Conservation (phyloP, 257 asterid genomes). For the Nicotiana benthamiana region DNA sequence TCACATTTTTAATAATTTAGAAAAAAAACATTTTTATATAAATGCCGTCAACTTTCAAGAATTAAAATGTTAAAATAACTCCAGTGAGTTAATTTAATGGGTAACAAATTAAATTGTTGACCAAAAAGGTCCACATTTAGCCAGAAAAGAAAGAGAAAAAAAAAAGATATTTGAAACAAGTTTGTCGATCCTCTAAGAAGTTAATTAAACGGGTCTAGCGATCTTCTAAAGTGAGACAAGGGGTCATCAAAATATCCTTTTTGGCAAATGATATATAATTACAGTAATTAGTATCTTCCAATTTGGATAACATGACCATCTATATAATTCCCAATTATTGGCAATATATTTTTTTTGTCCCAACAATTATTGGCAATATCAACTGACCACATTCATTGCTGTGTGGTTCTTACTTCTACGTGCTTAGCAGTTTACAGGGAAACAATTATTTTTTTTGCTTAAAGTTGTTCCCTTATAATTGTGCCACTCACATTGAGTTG, state of each 20-base stretch:
- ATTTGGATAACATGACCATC: not conserved
- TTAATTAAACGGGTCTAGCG: too few relatives aligned
- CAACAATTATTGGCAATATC: too few relatives aligned
- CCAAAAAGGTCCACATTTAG: not conserved
- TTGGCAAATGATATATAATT: not conserved
- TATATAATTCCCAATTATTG: not conserved
- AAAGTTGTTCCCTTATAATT: not conserved
- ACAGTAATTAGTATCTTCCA: not conserved
- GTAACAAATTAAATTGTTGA: not conserved
- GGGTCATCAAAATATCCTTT: not conserved
- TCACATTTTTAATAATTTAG: not conserved
- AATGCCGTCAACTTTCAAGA: not conserved
- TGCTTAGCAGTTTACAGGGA: not conserved
- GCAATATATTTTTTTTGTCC: too few relatives aligned
- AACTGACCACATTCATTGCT: not conserved
- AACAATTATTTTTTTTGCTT: not conserved
- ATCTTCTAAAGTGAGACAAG: not conserved
- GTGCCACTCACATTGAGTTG: not conserved
- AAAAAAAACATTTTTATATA: too few relatives aligned
- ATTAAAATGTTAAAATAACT: not conserved
- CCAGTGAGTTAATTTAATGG: not conserved
- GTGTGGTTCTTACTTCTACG: not conserved
- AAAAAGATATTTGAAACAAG: too few relatives aligned
- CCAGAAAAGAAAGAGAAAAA: too few relatives aligned
- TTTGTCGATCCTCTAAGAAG: too few relatives aligned